Conservation (phyloP, 768 basidiomycete species). For the Daedaleopsis nitida region DNA sequence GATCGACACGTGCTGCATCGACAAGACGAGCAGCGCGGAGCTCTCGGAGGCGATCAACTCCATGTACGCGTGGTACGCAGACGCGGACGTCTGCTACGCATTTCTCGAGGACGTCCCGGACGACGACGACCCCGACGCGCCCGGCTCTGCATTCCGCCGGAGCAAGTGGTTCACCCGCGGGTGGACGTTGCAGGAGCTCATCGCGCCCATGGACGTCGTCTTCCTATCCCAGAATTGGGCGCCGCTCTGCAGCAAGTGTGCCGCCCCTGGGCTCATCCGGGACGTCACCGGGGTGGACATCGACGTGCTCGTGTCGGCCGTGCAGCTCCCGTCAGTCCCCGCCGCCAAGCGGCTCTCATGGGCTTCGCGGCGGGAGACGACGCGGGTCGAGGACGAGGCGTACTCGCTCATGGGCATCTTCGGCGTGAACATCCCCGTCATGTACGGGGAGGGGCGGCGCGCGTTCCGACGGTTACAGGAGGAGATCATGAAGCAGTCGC, state of each 20-base stretch:
- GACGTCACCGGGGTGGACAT: not conserved
- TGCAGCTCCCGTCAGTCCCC: not conserved
- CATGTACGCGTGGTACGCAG: conserved; percentile 6
- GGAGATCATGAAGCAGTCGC: conserved; percentile 5
- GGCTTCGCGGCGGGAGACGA: conserved; percentile 1
- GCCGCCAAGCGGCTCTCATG: conserved; percentile 1
- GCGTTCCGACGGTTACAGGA: conserved; percentile 2
- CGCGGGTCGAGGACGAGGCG: conserved; percentile 2
- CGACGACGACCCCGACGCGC: not conserved
- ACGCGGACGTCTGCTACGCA: conserved; percentile 6
- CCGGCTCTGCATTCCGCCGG: not conserved
- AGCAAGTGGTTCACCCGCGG: conserved; percentile 6
- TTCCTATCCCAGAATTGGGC: conserved; percentile 1
- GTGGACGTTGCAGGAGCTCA: conserved; percentile 10
- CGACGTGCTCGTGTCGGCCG: not conserved
- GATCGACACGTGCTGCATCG: conserved; percentile 1
- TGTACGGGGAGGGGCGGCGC: conserved; percentile 1
- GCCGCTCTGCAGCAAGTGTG: not conserved
- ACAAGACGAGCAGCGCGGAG: conserved; percentile 9
- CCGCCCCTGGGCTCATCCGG: not conserved
- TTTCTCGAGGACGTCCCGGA: conserved; percentile 8
- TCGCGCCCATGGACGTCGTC: conserved; percentile 3
- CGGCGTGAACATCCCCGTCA: not conserved
- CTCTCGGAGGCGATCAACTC: conserved; percentile 10
- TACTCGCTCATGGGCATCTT: conserved; percentile 11